Evolutionary conservation across 192 early-diverging fungal species (phyloP).

Genomic region (Radiomyces spectabilis): DNA sequence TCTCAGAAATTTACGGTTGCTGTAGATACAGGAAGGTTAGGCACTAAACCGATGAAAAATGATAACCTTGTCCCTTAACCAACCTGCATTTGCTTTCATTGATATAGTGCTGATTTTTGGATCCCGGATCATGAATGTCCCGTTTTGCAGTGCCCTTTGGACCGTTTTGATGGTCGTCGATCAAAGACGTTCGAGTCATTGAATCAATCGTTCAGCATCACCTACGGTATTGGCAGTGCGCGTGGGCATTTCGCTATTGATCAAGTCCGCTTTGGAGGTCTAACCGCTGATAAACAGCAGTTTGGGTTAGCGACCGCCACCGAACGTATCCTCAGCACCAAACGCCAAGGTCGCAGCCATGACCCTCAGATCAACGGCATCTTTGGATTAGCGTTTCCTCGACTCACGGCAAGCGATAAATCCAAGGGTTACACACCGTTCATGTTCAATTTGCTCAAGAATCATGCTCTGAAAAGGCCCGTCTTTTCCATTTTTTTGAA

Average conservation of each 20-base stretch:
- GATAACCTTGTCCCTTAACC: too few species aligned
- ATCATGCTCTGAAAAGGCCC: conserved; percentile 8
- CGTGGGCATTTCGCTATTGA: conserved; percentile 5
- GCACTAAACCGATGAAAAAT: too few species aligned
- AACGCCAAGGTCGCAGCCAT: neutral
- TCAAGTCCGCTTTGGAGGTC: too few species aligned
- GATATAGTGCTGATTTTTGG: conserved; percentile 27
- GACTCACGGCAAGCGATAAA: conserved; percentile 10
- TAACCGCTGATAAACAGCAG: conserved; percentile 10
- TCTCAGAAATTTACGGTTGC: conserved; percentile 20
- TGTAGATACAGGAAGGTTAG: conserved; percentile 30
- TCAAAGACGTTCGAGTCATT: conserved; percentile 19
- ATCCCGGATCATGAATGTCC: conserved; percentile 18
- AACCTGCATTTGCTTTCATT: neutral
- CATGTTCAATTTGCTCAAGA: conserved; percentile 18
- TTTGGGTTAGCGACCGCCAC: conserved; percentile 24
- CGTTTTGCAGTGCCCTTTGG: conserved; percentile 5
- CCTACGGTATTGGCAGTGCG: conserved; percentile 24
- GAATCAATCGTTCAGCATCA: conserved; percentile 5
- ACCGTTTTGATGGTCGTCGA: conserved; percentile 6
- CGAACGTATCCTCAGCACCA: conserved; percentile 10
- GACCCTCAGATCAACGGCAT: conserved; percentile 11
- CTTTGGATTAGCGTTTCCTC: conserved; percentile 23
- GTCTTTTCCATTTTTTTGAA: conserved; percentile 24
- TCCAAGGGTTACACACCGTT: conserved; percentile 18